Percentiles rank a stretch among this genome's conserved stretches.
Conservation (phyloP, 225 moss, liverwort and hornwort species). For the Physcomitrellopsis africana region DNA sequence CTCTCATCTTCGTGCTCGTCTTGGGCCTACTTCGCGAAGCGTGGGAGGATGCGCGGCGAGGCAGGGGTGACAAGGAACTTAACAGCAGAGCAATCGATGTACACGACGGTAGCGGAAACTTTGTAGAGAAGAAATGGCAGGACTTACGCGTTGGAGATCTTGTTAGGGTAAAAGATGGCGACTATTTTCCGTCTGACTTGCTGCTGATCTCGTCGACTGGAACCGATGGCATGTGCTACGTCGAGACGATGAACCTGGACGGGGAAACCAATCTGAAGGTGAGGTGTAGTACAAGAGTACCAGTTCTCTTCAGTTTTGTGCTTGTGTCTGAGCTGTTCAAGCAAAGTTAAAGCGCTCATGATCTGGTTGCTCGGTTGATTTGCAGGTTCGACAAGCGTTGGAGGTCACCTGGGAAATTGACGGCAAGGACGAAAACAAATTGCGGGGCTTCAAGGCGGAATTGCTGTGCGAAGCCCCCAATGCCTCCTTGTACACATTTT, state of each 20-base stretch:
- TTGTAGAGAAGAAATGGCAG: constrained; percentile 55
- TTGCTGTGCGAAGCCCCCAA: constrained; percentile 81
- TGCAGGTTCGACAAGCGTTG: constrained; percentile 74
- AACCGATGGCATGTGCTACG: constrained; percentile 80
- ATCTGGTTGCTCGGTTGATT: too few relatives aligned
- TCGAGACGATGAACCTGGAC: constrained; percentile 96
- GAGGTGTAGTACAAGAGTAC: too few relatives aligned
- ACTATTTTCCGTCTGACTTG: constrained; percentile 82
- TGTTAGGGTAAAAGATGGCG: constrained; percentile 69
- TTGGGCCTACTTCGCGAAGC: constrained; percentile 77
- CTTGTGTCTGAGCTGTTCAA: too few relatives aligned
- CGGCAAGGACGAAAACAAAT: constrained; percentile 39
- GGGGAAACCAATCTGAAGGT: constrained; percentile 90
- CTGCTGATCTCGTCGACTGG: constrained; percentile 76
- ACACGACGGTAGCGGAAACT: constrained; percentile 47
- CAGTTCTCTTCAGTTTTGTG: too few relatives aligned
- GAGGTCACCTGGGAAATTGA: constrained; percentile 67
- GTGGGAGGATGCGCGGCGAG: constrained; percentile 82
- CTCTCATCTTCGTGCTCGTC: constrained; percentile 72
- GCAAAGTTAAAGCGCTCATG: too few relatives aligned
- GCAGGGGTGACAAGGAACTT: constrained; percentile 71
- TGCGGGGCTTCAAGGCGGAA: constrained; percentile 58
- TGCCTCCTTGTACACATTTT: constrained; percentile 86
- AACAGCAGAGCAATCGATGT: constrained; percentile 62
- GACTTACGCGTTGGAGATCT: constrained; percentile 80